A percentile compares a stretch with the other conserved stretches of the same genome.
Evolutionary conservation across 495 filamentous ascomycete genomes (phyloP).

Genomic region (Aspergillus nanangensis): DNA sequence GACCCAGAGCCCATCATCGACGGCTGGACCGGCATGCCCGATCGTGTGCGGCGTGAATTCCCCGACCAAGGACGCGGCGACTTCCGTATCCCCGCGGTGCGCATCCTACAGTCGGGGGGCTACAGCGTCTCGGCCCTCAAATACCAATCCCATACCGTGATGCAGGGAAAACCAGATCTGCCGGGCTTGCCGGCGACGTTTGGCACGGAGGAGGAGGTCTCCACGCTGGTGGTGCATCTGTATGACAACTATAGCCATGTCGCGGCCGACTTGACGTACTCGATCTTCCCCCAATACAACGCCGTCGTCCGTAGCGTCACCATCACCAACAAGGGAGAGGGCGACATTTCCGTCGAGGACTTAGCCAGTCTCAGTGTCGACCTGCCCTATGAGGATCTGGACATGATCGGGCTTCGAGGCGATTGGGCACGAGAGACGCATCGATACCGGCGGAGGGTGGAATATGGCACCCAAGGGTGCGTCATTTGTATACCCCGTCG

Average conservation of each 20-base stretch:
- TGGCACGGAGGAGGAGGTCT: slow-evolving; percentile 42
- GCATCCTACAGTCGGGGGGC: slow-evolving; percentile 45
- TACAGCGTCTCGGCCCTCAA: slow-evolving; percentile 46
- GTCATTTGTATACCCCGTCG: too few relatives aligned
- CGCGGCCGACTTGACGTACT: slow-evolving; percentile 47
- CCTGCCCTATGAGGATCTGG: slow-evolving; percentile 47
- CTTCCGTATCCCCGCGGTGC: slow-evolving; percentile 49
- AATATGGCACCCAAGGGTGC: slow-evolving; percentile 32
- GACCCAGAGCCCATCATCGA: slow-evolving; percentile 33
- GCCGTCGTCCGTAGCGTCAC: slow-evolving; percentile 48
- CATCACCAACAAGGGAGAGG: slow-evolving; percentile 45
- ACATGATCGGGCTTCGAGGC: slow-evolving; percentile 48
- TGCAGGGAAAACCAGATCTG: slow-evolving; percentile 40
- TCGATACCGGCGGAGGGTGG: slow-evolving; percentile 27
- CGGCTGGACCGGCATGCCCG: slow-evolving; percentile 43
- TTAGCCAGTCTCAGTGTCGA: slow-evolving; percentile 51
- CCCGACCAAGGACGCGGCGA: slow-evolving; percentile 52
- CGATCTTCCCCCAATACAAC: slow-evolving; percentile 49
- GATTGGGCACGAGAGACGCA: slow-evolving; percentile 52
- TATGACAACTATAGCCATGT: slow-evolving; percentile 47
- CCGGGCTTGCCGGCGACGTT: slow-evolving; percentile 47
- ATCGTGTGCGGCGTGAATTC: slow-evolving; percentile 48
- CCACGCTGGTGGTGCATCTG: slow-evolving; percentile 46
- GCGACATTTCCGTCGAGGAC: slow-evolving; percentile 40
- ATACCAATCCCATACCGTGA: slow-evolving; percentile 41